Base-by-base conservation (phyloP, 306 rosid species). In the Quercus gilva region DNA sequence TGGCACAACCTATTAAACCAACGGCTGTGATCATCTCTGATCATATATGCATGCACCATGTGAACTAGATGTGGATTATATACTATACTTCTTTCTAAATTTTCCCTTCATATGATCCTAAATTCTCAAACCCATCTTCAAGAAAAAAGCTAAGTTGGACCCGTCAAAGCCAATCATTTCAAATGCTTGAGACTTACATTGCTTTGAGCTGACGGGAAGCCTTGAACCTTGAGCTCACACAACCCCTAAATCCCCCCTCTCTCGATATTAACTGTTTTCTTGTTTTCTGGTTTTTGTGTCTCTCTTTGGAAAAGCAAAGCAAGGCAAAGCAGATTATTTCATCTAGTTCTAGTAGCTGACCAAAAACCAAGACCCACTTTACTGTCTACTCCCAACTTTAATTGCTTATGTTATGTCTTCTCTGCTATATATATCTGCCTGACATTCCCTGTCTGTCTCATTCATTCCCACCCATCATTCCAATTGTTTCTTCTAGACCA, bases 161-260 rank as follows among this genome's bases (percentile, higher is more conserved):
- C 84, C 80, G 95, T 90, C 98, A 94, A 90, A 87, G 69, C 88
- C 92, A 89, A 87, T 90, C 77, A 91, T 91, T 82, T 81, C 87
- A 83, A 85, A 85, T 78, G 82, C 91, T 64, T 78, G 57, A 73
- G 55, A 76, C 75, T 78, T 82, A 71, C 73, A 83, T 88, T 86
- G 73, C 91, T 88, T 84, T 85, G 85, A 58, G 72, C 80, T 65
- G 82, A 85, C 74, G 83, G 63, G 71, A 84, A 75, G 79, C 84
- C 88, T 85, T 56, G 94, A 85, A 73, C 45, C 71, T 81, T 65
- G 92, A 77, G 84, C 71, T 77, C 74, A 75, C 74, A 75, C 84
- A 56, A 81, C 74, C 74, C 72, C 84, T 79, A 72, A 79, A 71
- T 69, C 49, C 61, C 59, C 59, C 70, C n/a, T 64, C n/a, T 64